Base-by-base conservation (phyloP, 1,139 yeast genomes). In the Wickerhamiella pararugosa region DNA sequence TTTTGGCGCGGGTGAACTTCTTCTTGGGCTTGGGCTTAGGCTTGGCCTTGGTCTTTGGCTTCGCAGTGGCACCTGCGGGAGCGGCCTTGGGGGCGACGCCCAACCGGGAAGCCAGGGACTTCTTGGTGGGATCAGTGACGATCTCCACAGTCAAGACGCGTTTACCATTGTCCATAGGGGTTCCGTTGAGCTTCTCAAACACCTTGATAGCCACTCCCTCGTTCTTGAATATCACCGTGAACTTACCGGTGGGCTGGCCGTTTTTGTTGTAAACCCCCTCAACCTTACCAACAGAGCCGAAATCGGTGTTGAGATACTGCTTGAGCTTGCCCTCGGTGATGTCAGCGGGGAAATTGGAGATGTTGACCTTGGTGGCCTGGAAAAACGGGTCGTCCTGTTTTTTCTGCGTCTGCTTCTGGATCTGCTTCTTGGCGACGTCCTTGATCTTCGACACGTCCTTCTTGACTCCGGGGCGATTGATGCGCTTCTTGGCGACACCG, bases 241-340 rank as follows among this genome's bases (percentile, higher is more conserved):
- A 95, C 65, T 76, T 75, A 62, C 98, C 98, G 52, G 81, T 81
- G 51, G 94, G 84, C 62, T 76, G 77, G 43, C 98, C 98, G 59
- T 73, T 77, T 63, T 80, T 84, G 60, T 83, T 84, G 70, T 82
- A 90, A 51, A 79, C 71, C 57, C 87, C 72, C 45, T 75, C 69
- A 58, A 83, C 78, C 50, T 71, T 70, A 51, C 68, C 68, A 53
- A 90, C 84, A 52, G 87, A 84, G 53, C 98, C 98, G 54, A 90
- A 75, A 65, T 82, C 86, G 47, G 81, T 71, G 57, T 77, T 73
- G 64, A 90, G 86, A 65, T 84, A 90, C 65, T 84, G 94, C 94
- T 84, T 44, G 47, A 51, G 51, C 37, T 47, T 47, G 41, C 31
- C 32, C 46, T 51, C 54, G 37, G 44, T 42, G 32, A 51, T 47